Base-by-base conservation (phyloP, 345 rosid species). In the Pugionium cornutum region DNA sequence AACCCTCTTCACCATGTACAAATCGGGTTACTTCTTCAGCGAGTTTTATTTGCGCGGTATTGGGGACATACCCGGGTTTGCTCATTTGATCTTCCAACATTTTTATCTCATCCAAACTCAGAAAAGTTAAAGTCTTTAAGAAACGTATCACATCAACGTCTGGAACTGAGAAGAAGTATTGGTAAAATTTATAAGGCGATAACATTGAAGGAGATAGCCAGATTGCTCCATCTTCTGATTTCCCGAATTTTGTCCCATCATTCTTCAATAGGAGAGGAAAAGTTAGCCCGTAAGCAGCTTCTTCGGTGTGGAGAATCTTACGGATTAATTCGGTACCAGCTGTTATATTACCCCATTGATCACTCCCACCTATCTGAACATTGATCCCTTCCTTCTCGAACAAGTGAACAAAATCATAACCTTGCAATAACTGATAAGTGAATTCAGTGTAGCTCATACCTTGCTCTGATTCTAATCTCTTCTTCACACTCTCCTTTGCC, bases 301-400 rank as follows among this genome's bases (percentile, higher is more conserved):
- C 82, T 71, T 88, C 94, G 2, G 84, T 78, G 58, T 86, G 97
- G 57, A 83, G 67, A 62, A 83, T 85, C 78, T 88, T 92, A 18
- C 98, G 75, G 31, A 92, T 85, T 48, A 92, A 81, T 52, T 89
- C 98, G 30, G 95, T 89, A 50, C 97, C 97, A 18, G 98, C 96
- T 59, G 90, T 88, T 10, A 92, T 88, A 68, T 92, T 92, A 0
- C 98, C 98, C 98, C 98, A 92, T 37, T 89, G 97, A 68, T 89
- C 98, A 82, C 98, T 92, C 8, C 98, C 98, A 11, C 98, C 98
- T 64, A 92, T 89, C 67, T 92, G 96, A 69, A 88, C 96, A 82
- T 75, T 89, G 53, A 92, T 77, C 62, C 90, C 86, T 79, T 85
- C 73, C 48, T 86, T 84, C 77, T 81, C 64, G 68, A 86, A 85